Evolutionary conservation across 2,329 filamentous ascomycete species (phyloP), one percentile per base, ranked within the genome.

Genomic region (Penicillium sp.): DNA sequence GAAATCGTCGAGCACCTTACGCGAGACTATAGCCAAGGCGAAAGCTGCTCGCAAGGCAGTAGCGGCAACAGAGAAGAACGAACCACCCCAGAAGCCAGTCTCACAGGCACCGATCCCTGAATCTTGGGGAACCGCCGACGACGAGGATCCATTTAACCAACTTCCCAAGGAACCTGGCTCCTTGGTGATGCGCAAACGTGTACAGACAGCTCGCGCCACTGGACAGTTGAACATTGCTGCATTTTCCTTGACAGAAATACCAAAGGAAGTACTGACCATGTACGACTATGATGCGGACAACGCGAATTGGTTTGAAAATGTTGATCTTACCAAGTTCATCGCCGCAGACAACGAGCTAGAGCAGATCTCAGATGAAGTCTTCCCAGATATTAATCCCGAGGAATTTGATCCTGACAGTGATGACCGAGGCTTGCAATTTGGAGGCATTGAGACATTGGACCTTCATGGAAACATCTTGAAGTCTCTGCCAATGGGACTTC

Each of bases 1-100:
- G 5, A 94, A 89, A 64, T 92, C 92, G 0, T 97, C 93, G 0
- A 79, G 83, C 14, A 87, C 92, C 0, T 76, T 99, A 13, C 85
- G 94, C 32, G 91, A 97, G 48, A 92, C 94, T 50, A 97, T 97
- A 58, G 91, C 92, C 36, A 93, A 92, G 64, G 93, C 94, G 1
- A 96, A 93, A 68, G 92, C 92, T 2, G 89, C 91, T 2, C 88
- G 85, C 53, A 83, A 85, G 57, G 86, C 83, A 10, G 70, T 72
- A 4, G 67, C 58, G 48, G 48, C 66, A 67, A 51, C 74, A 67
- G 55, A 67, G 59, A 54, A 54, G 8, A 48, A 48, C 18, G 49
- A 57, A n/a, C 13, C 4, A 6, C 47, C 16, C 11, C 34, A 18
- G 55, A 6, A 18, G 31, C 18, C 40, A 14, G 42, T 18, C 10